Base-by-base conservation (phyloP, 1,139 yeast species). In the Zygosaccharomyces sapae region DNA sequence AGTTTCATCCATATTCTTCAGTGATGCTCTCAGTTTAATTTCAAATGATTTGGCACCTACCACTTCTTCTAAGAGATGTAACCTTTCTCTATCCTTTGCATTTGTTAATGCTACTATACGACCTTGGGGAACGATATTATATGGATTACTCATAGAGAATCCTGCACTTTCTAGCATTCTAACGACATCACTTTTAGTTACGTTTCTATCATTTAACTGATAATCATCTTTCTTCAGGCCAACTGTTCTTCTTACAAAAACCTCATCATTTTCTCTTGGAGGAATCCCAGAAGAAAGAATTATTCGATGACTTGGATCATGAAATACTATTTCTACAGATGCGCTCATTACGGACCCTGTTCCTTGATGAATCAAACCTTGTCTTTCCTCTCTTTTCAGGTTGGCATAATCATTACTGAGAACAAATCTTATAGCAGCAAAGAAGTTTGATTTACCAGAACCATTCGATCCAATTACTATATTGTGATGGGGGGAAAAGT, bases 91-190 rank as follows among this genome's bases (percentile, higher is more conserved):
- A 63, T 89, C 96, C 57, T 86, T 85, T 1, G 97, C 92, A 63
- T 89, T 89, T 0, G 98, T 92, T 51, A 92, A 73, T 1, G 85
- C 75, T 0, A 90, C 82, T 58, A 89, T 87, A 57, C 87, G 76
- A 13, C 99, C 99, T 66, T 92, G 99, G 0, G 98, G 98, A 3
- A 92, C 98, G 57, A 92, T 90, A 66, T 90, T 92, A 67, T 90
- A 92, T 0, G 97, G 97, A 55, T 89, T 90, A 3, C 90, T 82
- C 50, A 87, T 76, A 1, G 96, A 86, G 61, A 92, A 89, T 0
- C 98, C 98, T 0, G 96, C 96, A 59, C 88, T 83, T 65, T 92
- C 97, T 37, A 94, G 72, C 53, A 88, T 69, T 55, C 86, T 85
- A 81, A 83, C 81, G 18, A 90, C 76, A 63, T 90, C 97, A 1